Percentiles rank a stretch among this genome's conserved stretches.
These are phyloP conservation scores for Alloascoidea africana DNA, from an alignment of 805 yeast species.

Conservation along the genomic window DNA sequence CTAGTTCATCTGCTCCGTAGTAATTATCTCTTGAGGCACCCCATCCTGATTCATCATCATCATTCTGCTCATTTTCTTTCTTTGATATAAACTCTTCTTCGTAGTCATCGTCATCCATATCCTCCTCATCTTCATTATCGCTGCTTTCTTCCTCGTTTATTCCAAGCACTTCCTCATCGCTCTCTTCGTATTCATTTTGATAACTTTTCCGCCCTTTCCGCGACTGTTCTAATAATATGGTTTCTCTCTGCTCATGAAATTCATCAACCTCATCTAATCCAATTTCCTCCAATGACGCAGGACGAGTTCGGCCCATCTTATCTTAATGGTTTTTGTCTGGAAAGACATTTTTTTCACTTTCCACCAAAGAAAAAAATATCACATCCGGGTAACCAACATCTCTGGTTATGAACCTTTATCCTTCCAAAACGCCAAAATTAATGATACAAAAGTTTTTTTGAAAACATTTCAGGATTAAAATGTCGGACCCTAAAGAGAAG, in stretches of 20 bases:
- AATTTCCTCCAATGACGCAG: slow-evolving; percentile 11
- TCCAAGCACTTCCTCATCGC: slow-evolving; percentile 44
- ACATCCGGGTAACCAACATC: too few relatives aligned
- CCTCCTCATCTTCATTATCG: slow-evolving; percentile 32
- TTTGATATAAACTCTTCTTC: slow-evolving; percentile 20
- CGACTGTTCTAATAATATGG: slow-evolving; percentile 12
- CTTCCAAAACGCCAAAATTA: too few relatives aligned
- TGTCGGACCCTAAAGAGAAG: too few relatives aligned
- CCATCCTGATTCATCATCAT: slow-evolving; percentile 23
- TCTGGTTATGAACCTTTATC: too few relatives aligned
- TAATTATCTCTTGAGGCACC: slow-evolving; percentile 29
- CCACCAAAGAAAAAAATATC: too few relatives aligned
- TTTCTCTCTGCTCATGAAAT: slow-evolving; percentile 17
- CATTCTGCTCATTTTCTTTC: slow-evolving; percentile 16
- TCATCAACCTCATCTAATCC: slow-evolving; percentile 17
- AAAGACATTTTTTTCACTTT: too few relatives aligned
- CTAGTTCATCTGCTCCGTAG: slow-evolving; percentile 50
- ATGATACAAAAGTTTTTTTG: too few relatives aligned
- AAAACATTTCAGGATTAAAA: too few relatives aligned
- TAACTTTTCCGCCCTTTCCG: slow-evolving; percentile 3
- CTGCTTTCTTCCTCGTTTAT: slow-evolving; percentile 21
- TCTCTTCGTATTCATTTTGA: slow-evolving; percentile 18
- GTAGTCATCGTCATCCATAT: slow-evolving; percentile 31
- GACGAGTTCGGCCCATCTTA: slow-evolving; percentile 2
- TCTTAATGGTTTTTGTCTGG: too few relatives aligned